Evolutionary conservation across 1,284 basidiomycete species (phyloP), one percentile per base, ranked within the genome.

Genomic region (Mycosarcoma maydis): DNA sequence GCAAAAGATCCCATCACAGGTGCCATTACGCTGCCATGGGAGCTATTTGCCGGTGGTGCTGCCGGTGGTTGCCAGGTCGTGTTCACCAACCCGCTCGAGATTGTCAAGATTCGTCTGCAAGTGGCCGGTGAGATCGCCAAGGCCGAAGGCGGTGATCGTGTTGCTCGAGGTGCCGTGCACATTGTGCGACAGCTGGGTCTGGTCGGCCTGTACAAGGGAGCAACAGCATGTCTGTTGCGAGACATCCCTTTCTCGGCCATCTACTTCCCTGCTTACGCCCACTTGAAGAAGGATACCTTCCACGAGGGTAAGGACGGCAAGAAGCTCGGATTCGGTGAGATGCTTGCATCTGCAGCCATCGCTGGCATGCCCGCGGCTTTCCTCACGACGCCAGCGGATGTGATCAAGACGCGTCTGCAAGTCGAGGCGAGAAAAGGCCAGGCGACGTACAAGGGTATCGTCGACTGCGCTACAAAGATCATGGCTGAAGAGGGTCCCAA

Each of bases 351-450:
- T 39, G 93, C 93, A 27, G 91, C 87, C 10, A 88, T 85, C 40
- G 84, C 86, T 60, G 95, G 95, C 73, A 97, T 97, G 92, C 94
- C 95, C 44, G 94, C 92, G 39, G 92, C 80, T 17, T 82, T 81
- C 71, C 64, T 82, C 8, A 83, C 83, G 32, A 84, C 75, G 27
- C 83, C 81, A 0, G 80, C 82, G 88, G 95, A 98, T 83, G 96
- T 98, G 59, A 92, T 98, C 83, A 98, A 98, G 87, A 98, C 95
- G n/a, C 89, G 95, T 54, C 85, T 98, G 68, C 96, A 98, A 83
- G 90, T 93, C n/a, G 96, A 98, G 83, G 90, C 93, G 30, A 87
- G 90, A 66, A 90, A 91, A 75, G 96, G 95, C 16, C 89, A 98
- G 83, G 92, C 92, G 5, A 86, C 90, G 61, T 99, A 99, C 85